Base-by-base conservation (phyloP, 148 eudicot species). In the Silene uniflora region DNA sequence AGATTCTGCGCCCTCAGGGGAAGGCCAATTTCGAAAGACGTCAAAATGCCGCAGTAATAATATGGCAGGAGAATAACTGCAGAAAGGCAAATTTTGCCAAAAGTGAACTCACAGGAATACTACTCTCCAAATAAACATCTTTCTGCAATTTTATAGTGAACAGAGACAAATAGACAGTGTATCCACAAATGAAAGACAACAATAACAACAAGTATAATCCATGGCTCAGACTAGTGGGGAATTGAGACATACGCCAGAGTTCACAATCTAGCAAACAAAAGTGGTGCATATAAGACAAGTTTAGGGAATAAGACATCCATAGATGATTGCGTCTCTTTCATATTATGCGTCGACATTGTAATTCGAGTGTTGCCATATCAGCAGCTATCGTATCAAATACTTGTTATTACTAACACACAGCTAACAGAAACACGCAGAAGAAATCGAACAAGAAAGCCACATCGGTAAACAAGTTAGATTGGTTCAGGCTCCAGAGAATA, bases 41-140 rank as follows among this genome's bases (percentile, higher is more conserved):
- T 95, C 91, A 87, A 91, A 95, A 84, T 92, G 93, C 74, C 93
- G 91, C 80, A 95, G 91, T 29, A 95, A 88, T 73, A 95, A 85
- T 77, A 95, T 86, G 72, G 97, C 82, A 73, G 98, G 98, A 22
- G 88, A 85, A 80, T 95, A 95, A 75, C 98, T 95, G 87, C 71
- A 70, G 77, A 46, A 81, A 81, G 65, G 59, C 52, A 47, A n/a
- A 62, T 21, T 27, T 62, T 61, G 35, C 58, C 68, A 56, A 70
- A 71, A 72, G 29, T 71, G 54, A 71, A 72, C n/a, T 17, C 69
- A 61, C 52, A 76, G 47, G 60, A 29, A 17, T 46, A 52, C 39
- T 29, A 4, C 35, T 60, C 46, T 46, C 12, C 42, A 44, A 60
- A 42, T 39, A 55, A 60, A 44, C 74, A 76, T 58, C 22, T 18